These are phyloP conservation scores for Saccharomycopsis phalli DNA, from an alignment of 1,139 yeast species.

Conservation along the genomic window DNA sequence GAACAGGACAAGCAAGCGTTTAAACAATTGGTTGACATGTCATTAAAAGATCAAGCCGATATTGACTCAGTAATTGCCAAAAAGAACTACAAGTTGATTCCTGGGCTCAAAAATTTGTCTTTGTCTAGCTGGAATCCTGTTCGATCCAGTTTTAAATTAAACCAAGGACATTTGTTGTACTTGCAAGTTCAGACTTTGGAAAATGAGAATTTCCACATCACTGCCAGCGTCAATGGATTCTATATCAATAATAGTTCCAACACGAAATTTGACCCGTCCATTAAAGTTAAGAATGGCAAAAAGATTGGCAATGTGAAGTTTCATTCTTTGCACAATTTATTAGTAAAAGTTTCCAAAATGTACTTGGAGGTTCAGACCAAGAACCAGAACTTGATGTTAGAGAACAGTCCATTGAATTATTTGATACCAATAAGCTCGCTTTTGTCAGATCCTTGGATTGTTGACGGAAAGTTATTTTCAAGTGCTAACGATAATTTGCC, in stretches of 20 bases:
- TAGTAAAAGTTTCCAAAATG: conserved; percentile 46
- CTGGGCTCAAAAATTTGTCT: conserved; percentile 46
- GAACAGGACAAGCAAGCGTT: not conserved
- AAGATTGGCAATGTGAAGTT: conserved; percentile 19
- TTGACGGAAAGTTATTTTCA: conserved; percentile 26
- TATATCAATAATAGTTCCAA: conserved; percentile 62
- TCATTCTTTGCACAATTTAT: conserved; percentile 45
- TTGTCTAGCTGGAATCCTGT: conserved; percentile 87
- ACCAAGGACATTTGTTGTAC: conserved; percentile 75
- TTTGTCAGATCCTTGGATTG: conserved; percentile 72
- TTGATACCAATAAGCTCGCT: conserved; percentile 52
- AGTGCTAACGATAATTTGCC: conserved; percentile 30
- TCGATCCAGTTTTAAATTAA: conserved; percentile 45
- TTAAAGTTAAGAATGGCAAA: conserved; percentile 27
- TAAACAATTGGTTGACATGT: conserved; percentile 19
- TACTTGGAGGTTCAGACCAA: conserved; percentile 35
- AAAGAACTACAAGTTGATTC: conserved; percentile 26
- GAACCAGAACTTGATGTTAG: conserved; percentile 36
- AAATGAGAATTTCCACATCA: conserved; percentile 68
- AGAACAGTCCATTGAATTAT: conserved; percentile 45
- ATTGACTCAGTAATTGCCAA: conserved; percentile 19
- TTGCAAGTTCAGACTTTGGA: conserved; percentile 70
- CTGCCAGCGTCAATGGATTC: conserved; percentile 74
- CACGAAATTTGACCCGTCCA: conserved; percentile 59
- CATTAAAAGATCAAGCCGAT: conserved; percentile 21